A percentile compares a stretch with the other conserved stretches of the same genome.
Conservation (phyloP, 331 rosid genomes). For the Ulmus americana region DNA sequence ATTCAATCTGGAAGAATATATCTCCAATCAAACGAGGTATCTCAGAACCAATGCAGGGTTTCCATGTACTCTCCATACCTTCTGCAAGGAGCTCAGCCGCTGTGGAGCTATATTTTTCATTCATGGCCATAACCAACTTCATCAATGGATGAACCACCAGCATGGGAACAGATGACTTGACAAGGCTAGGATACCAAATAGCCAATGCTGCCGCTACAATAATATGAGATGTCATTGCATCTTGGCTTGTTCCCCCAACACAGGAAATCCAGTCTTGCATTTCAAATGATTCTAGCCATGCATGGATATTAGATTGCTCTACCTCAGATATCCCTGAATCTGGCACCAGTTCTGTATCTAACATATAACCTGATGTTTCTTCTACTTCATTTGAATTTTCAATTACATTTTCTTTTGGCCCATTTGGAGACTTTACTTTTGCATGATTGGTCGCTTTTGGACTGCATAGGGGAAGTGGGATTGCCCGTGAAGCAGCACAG, state of each 20-base stretch:
- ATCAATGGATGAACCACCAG: conserved; percentile 77
- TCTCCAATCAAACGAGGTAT: conserved; percentile 74
- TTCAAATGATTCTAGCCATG: conserved; percentile 91
- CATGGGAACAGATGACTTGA: conserved; percentile 57
- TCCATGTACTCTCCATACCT: conserved; percentile 95
- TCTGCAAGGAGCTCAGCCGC: conserved; percentile 98
- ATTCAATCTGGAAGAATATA: conserved; percentile 86
- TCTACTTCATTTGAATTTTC: conserved; percentile 25
- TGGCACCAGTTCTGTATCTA: conserved; percentile 13
- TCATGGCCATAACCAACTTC: conserved; percentile 90
- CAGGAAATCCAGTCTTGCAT: conserved; percentile 98
- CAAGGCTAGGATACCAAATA: conserved; percentile 94
- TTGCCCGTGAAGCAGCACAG: conserved; percentile 86
- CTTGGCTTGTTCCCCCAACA: conserved; percentile 96
- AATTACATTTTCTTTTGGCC: conserved; percentile 33
- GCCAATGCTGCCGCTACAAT: conserved; percentile 94
- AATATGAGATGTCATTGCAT: conserved; percentile 90
- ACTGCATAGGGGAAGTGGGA: conserved; percentile 58
- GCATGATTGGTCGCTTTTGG: conserved; percentile 37
- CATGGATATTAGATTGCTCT: conserved; percentile 55
- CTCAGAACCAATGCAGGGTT: conserved; percentile 61
- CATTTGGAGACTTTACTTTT: conserved; percentile 25
- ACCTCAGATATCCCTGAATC: conserved; percentile 32
- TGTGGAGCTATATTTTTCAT: conserved; percentile 84
- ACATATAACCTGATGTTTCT: conserved; percentile 29